Evolutionary conservation across 495 filamentous ascomycete species (phyloP), one percentile per base, ranked within the genome.

Genomic region (Penicillium samsonianum): DNA sequence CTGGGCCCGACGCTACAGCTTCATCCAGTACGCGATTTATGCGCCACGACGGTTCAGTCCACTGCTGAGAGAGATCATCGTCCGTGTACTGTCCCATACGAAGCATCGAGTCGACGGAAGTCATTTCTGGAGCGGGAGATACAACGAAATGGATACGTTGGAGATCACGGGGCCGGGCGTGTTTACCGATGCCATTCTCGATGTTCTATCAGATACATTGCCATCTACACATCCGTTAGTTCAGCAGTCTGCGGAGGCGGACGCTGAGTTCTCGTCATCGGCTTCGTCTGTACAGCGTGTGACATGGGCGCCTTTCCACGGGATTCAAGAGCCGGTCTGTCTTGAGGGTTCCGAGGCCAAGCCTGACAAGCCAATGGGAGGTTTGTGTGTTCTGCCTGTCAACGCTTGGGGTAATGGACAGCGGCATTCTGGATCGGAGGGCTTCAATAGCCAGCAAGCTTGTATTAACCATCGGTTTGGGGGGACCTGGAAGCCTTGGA

Each of bases 321-420:
- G 56, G 17, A 57, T 80, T 12, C 25, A 61, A 6, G 33, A 70
- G 8, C 61, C 70, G 3, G 12, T 77, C 3, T 80, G 74, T 57
- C 62, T 77, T 1, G 67, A 75, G 10, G 65, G 53, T 0, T 48
- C 47, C 0, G 70, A 73, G 22, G 61, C 67, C 0, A 53, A 25
- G 31, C 14, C 51, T 12, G 70, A 57, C 16, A 62, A 63, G 8
- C 38, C 59, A 0, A 66, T 74, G 53, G 71, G 73, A 11, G 76
- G 74, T 2, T 16, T 80, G 0, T 73, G 72, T 25, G 73, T 78
- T 3, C 53, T 80, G 5, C 76, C 77, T 11, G 49, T 78, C 11
- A 77, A 71, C 64, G 72, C 68, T 1, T 80, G 77, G 76, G 76
- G 68, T 0, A 78, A 74, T 64, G 76, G 77, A 19, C 76, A 78